Evolutionary conservation across 768 basidiomycete species (phyloP).

Genomic region (Baorangia bicolor): DNA sequence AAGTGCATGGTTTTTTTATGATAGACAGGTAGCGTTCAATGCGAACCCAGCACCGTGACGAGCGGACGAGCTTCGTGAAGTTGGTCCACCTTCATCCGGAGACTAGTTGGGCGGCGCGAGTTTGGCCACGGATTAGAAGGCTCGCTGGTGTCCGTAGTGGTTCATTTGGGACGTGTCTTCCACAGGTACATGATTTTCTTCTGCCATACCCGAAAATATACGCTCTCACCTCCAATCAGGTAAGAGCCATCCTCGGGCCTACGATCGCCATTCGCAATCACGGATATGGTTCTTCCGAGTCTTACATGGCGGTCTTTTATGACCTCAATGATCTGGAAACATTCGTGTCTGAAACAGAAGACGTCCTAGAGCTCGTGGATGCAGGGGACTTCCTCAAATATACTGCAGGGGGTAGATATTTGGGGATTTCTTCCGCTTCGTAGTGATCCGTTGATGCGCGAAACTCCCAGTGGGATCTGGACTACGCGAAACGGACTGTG

Average conservation of each 20-base stretch:
- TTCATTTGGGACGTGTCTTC: conserved; percentile 9
- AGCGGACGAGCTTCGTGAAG: too few species aligned
- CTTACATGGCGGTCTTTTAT: conserved; percentile 1
- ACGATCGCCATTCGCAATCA: conserved; percentile 5
- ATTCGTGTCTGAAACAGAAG: conserved; percentile 9
- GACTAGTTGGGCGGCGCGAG: too few species aligned
- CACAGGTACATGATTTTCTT: not conserved
- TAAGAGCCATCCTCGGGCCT: conserved; percentile 10
- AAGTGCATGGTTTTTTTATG: too few species aligned
- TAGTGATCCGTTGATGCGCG: not conserved
- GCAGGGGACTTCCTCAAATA: not conserved
- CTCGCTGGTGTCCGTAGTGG: conserved; percentile 18
- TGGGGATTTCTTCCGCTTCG: not conserved
- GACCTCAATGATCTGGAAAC: conserved; percentile 3
- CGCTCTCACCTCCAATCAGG: not conserved
- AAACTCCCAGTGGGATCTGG: conserved; percentile 3
- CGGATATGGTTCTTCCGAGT: conserved; percentile 12
- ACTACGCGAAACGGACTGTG: conserved; percentile 19
- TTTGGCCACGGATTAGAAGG: too few species aligned
- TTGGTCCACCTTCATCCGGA: too few species aligned
- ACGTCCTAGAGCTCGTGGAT: conserved; percentile 7
- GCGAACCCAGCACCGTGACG: too few species aligned
- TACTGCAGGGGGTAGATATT: conserved; percentile 6
- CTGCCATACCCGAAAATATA: not conserved
- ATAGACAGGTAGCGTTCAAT: too few species aligned